These are phyloP conservation scores for Copromyces sp. DNA, from an alignment of 495 filamentous ascomycete species.

Conservation along the genomic window DNA sequence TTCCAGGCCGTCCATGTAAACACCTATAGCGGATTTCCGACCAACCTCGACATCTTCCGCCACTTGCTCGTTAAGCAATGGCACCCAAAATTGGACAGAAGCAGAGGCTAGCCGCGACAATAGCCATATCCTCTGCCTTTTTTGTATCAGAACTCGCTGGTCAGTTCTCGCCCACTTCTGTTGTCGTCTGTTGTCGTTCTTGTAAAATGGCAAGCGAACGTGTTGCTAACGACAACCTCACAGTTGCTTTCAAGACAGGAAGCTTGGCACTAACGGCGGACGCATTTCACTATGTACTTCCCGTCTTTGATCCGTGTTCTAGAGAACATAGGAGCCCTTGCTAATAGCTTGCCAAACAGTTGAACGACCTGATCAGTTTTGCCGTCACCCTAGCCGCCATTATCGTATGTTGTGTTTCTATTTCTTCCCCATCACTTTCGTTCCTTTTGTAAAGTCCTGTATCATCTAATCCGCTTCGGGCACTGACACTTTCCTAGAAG, in stretches of 20 bases:
- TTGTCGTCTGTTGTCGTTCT: background rate
- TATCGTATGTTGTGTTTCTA: constrained; percentile 39
- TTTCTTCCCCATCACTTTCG: background rate
- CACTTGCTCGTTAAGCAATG: constrained; percentile 10
- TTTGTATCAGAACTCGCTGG: constrained; percentile 74
- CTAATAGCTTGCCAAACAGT: constrained; percentile 27
- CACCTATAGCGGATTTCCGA: background rate
- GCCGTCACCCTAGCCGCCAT: constrained; percentile 77
- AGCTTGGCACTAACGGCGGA: constrained; percentile 89
- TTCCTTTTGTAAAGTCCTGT: constrained; percentile 7
- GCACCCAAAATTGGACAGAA: constrained; percentile 26
- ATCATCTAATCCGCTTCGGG: background rate
- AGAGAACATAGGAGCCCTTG: background rate
- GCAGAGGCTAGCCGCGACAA: constrained; percentile 62
- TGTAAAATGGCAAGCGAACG: background rate
- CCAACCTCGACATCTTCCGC: background rate
- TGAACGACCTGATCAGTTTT: constrained; percentile 86
- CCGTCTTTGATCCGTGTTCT: background rate
- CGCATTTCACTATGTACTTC: constrained; percentile 83
- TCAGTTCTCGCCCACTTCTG: constrained; percentile 11
- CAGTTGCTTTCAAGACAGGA: constrained; percentile 70
- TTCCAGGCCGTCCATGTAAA: background rate
- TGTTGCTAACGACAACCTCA: background rate
- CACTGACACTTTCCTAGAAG: constrained; percentile 20
- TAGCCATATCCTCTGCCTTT: constrained; percentile 72